phyloP scores from a whole-genome alignment of 441 rosid genomes.

The Adansonia madagascariensis region DNA sequence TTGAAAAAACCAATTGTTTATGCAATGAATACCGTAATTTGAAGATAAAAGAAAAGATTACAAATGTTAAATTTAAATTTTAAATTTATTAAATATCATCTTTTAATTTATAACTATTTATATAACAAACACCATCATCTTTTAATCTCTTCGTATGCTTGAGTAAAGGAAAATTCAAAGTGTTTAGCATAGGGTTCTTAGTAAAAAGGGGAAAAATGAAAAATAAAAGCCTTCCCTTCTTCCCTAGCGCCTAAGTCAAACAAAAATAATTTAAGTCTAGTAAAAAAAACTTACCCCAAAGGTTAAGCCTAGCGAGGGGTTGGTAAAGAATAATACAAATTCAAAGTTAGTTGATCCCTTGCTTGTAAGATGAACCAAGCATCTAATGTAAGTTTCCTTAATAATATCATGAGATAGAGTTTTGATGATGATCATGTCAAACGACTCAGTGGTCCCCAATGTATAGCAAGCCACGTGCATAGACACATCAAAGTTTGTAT shows the following conservation, averaged over 20 bases:
- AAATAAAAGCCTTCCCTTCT: not conserved
- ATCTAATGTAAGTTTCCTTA: not conserved
- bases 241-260: slow-evolving; percentile 6
- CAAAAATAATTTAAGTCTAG: not conserved
- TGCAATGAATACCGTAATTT: not conserved
- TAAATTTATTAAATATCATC: not conserved
- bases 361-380: slow-evolving; percentile 22
- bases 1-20: not conserved
- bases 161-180: not conserved
- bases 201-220: not conserved
- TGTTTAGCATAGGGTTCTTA: not conserved
- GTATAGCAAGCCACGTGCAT: slow-evolving; percentile 51
- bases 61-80: not conserved
- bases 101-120: not conserved
- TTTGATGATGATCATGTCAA: not conserved
- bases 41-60: not conserved
- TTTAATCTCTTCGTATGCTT: not conserved
- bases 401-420: slow-evolving; percentile 5
- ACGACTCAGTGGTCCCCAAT: slow-evolving; percentile 37
- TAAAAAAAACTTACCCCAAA: not conserved
- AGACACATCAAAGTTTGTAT: slow-evolving; percentile 44
- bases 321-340: slow-evolving; percentile 18
- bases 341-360: slow-evolving; percentile 24
- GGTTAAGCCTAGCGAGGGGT: not conserved
- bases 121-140: too few relatives aligned